These are phyloP conservation scores for Aspergillus phoenicis DNA, from an alignment of 2,329 filamentous ascomycete genomes.

Conservation along the genomic window DNA sequence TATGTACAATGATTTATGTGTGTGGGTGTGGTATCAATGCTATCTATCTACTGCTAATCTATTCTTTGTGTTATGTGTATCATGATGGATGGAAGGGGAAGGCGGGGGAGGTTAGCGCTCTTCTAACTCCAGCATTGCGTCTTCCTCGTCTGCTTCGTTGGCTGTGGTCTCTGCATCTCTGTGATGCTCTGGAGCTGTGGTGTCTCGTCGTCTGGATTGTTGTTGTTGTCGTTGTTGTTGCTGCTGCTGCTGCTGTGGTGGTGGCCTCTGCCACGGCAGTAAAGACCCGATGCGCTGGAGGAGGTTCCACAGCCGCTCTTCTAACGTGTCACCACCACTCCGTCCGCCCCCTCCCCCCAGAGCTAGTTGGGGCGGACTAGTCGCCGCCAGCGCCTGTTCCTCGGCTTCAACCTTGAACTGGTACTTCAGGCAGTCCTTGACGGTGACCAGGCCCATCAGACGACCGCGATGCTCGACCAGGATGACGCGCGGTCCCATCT, in stretches of 20 bases:
- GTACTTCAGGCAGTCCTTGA: constrained; percentile 96
- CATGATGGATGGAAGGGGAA: neutral
- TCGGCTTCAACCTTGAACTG: constrained; percentile 94
- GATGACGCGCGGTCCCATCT: constrained; percentile 92
- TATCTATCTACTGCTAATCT: neutral
- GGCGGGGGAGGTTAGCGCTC: constrained; percentile 30
- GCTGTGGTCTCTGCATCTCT: constrained; percentile 35
- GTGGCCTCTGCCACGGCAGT: constrained; percentile 21
- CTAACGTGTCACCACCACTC: constrained; percentile 31
- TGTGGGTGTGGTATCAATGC: neutral
- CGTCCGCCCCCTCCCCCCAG: constrained; percentile 26
- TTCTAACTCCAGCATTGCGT: constrained; percentile 35
- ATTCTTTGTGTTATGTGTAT: neutral
- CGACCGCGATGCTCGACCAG: constrained; percentile 87
- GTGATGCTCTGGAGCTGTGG: constrained; percentile 18
- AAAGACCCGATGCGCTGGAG: constrained; percentile 36
- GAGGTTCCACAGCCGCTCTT: constrained; percentile 42
- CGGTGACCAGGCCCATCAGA: constrained; percentile 82
- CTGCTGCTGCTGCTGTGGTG: no score
- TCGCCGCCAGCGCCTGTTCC: constrained; percentile 60
- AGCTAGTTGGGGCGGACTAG: constrained; percentile 28
- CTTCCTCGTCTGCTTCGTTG: constrained; percentile 15
- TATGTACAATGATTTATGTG: neutral
- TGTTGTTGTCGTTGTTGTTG: no score
- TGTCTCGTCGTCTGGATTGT: constrained; percentile 10